Percentiles rank a stretch among this genome's conserved stretches.
Conservation (phyloP, 139 green algal species). For the Chlorella vulgaris region DNA sequence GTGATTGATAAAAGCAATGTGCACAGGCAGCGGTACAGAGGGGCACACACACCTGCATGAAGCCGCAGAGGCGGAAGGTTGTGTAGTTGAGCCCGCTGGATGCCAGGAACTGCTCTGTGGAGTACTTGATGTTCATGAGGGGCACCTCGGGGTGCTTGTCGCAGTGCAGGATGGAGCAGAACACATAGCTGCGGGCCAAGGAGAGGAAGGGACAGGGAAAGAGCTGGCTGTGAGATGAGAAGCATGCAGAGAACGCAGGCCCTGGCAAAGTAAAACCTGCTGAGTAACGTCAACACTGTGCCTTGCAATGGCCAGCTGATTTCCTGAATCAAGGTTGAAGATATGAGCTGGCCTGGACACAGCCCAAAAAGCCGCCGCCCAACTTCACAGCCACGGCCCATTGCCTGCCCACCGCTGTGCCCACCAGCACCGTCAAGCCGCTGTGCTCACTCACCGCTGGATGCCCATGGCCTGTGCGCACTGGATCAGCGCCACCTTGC, state of each 20-base stretch:
- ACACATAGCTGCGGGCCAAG: conserved; percentile 79
- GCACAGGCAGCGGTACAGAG: too few species aligned
- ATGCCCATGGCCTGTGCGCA: conserved; percentile 97
- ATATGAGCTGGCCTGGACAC: too few species aligned
- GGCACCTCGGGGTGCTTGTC: conserved; percentile 93
- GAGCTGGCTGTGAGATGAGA: not conserved
- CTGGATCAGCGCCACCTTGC: conserved; percentile 98
- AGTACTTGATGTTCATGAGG: conserved; percentile 93
- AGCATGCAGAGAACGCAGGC: too few species aligned
- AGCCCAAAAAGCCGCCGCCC: too few species aligned
- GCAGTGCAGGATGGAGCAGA: conserved; percentile 97
- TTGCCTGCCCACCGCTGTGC: too few species aligned
- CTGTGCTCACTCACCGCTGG: conserved; percentile 54
- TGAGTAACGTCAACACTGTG: too few species aligned
- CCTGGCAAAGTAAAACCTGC: too few species aligned
- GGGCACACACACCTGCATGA: conserved; percentile 86
- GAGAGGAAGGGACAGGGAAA: not conserved
- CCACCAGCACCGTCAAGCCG: not conserved
- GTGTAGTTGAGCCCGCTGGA: conserved; percentile 90
- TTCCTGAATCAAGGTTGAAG: too few species aligned
- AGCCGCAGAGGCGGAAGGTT: conserved; percentile 92
- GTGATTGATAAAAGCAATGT: too few species aligned
- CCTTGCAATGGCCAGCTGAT: too few species aligned
- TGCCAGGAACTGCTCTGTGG: conserved; percentile 93
- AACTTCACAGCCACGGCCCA: too few species aligned